Evolutionary conservation across 768 basidiomycete genomes (phyloP).

Genomic region (Naematelia encephala): DNA sequence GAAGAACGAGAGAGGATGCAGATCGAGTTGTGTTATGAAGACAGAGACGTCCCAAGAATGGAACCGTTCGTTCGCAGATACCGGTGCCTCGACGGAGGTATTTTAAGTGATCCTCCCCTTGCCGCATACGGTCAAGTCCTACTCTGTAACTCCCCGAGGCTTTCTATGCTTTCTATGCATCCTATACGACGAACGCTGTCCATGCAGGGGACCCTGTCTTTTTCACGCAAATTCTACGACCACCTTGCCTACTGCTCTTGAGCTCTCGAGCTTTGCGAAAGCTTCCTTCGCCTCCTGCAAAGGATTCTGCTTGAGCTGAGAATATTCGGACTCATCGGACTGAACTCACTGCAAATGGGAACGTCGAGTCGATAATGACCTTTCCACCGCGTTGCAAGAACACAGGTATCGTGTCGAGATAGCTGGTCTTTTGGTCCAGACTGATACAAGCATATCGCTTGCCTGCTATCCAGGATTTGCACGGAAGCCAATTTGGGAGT

Average conservation of each 20-base stretch:
- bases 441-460: slow-evolving; percentile 26
- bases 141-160: no score
- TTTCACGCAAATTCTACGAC: slow-evolving; percentile 1
- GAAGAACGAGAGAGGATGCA: background rate
- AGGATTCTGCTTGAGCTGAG: background rate
- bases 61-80: no score
- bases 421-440: slow-evolving; percentile 9
- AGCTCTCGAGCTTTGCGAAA: slow-evolving; percentile 61
- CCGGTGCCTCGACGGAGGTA: no score
- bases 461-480: slow-evolving; percentile 12
- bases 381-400: slow-evolving; percentile 22
- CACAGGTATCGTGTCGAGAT: slow-evolving; percentile 20
- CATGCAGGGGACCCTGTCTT: no score
- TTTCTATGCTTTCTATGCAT: no score
- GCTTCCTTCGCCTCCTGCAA: slow-evolving; percentile 59
- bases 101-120: no score
- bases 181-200: no score
- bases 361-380: slow-evolving; percentile 26
- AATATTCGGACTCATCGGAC: background rate
- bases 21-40: no score
- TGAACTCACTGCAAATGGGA: slow-evolving; percentile 20
- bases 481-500: slow-evolving; percentile 17
- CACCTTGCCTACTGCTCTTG: slow-evolving; percentile 47
- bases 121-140: no score
- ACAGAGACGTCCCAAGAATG: no score